A percentile compares a stretch with the other conserved stretches of the same genome.
Evolutionary conservation across 331 rosid genomes (phyloP).

Genomic region (Pyracantha coccinea): DNA sequence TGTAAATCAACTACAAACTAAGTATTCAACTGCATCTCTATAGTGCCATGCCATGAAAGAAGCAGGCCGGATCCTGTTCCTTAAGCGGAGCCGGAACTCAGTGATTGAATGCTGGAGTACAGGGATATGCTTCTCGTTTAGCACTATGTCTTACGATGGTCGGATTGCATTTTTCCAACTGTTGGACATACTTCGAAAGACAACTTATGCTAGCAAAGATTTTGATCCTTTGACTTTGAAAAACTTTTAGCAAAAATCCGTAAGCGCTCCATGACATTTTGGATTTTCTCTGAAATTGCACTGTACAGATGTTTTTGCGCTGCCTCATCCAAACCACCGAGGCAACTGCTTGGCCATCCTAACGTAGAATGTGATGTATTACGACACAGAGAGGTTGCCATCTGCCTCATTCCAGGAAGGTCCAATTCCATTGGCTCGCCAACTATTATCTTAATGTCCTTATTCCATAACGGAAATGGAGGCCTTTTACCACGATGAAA

Average conservation of each 20-base stretch:
- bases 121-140: not conserved
- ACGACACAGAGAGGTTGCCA: conserved; percentile 44
- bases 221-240: not conserved
- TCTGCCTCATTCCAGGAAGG: conserved; percentile 52
- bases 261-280: conserved; percentile 54
- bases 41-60: not conserved
- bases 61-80: not conserved
- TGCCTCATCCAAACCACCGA: conserved; percentile 63
- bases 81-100: not conserved
- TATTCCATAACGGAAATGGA: conserved; percentile 62
- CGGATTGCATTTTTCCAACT: not conserved
- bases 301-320: conserved; percentile 61
- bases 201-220: not conserved
- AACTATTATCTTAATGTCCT: conserved; percentile 53
- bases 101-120: not conserved
- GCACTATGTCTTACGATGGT: not conserved
- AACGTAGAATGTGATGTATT: conserved; percentile 24
- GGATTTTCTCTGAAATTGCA: conserved; percentile 56
- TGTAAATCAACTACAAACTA: not conserved
- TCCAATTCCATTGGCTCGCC: conserved; percentile 79
- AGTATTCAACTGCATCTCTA: not conserved
- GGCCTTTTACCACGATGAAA: conserved; percentile 67
- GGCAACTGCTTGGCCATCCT: conserved; percentile 56
- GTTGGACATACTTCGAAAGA: not conserved
- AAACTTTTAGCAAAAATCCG: conserved; percentile 35